Evolutionary conservation across 1,284 basidiomycete genomes (phyloP).

Genomic region (Apiotrichum siamense): DNA sequence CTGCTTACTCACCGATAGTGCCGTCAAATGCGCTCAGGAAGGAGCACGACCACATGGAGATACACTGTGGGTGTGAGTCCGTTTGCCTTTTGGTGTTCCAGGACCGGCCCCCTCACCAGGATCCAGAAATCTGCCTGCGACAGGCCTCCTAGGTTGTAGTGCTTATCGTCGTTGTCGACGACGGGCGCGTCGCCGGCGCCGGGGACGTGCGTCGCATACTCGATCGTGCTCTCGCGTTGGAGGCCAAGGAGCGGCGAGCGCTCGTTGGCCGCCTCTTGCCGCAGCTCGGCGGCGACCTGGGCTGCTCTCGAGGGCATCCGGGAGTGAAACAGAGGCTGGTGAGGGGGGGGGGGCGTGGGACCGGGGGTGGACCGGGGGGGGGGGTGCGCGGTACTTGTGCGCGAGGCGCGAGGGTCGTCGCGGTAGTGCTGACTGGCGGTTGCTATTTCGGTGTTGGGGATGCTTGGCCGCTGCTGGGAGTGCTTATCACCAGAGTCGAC

Average conservation of each 20-base stretch:
- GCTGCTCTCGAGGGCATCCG: too few species aligned
- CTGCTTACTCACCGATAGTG: conserved; percentile 31
- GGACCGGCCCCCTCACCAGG: conserved; percentile 16
- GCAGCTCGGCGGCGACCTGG: too few species aligned
- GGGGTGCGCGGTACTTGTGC: too few species aligned
- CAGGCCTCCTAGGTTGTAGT: conserved; percentile 39
- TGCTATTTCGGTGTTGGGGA: too few species aligned
- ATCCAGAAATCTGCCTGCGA: conserved; percentile 28
- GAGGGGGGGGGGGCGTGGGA: too few species aligned
- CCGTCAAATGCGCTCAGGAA: conserved; percentile 76
- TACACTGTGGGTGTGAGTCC: conserved; percentile 9
- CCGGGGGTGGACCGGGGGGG: too few species aligned
- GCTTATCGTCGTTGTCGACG: conserved; percentile 10
- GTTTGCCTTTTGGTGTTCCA: too few species aligned
- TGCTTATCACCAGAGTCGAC: too few species aligned
- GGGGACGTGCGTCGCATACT: conserved; percentile 13
- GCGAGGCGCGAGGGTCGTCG: too few species aligned
- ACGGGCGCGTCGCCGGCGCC: conserved; percentile 8
- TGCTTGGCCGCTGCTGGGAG: too few species aligned
- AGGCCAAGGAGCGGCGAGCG: conserved; percentile 10
- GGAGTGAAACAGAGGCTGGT: too few species aligned
- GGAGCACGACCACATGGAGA: conserved; percentile 30
- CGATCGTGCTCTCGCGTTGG: conserved; percentile 12
- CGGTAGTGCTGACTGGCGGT: too few species aligned
- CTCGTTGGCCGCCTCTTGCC: conserved; percentile 6